These are phyloP conservation scores for Golubevia pallescens DNA, from an alignment of 1,284 basidiomycete species.

Conservation along the genomic window DNA sequence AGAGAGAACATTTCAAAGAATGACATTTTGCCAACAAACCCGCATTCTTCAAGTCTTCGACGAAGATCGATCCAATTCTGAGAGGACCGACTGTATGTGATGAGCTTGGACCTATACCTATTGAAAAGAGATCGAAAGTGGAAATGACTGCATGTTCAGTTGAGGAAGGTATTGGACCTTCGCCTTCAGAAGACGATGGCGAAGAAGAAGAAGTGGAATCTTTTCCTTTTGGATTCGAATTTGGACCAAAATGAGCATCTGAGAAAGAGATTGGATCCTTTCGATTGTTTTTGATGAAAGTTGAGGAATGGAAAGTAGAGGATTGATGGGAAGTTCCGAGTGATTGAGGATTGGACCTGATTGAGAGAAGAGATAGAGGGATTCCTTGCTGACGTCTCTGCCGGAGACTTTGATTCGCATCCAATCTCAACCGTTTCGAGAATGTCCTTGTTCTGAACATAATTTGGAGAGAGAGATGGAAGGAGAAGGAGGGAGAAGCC, in stretches of 20 bases:
- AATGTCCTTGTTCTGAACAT: no score
- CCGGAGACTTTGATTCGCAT: no score
- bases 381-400: no score
- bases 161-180: constrained; percentile 11
- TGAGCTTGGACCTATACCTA: constrained; percentile 43
- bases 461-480: no score
- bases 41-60: constrained; percentile 39
- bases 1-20: constrained; percentile 52
- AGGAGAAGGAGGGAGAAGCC: no score
- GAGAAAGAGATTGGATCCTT: constrained; percentile 15
- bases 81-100: constrained; percentile 56
- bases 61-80: constrained; percentile 57
- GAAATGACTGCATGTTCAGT: constrained; percentile 59
- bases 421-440: no score
- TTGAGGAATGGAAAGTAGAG: no score
- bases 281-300: no score
- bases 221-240: background rate
- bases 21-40: constrained; percentile 31
- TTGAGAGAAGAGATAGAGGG: no score
- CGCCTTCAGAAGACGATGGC: background rate
- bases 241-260: constrained; percentile 17
- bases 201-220: background rate
- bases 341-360: no score
- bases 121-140: constrained; percentile 58
- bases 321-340: no score